phyloP scores from a whole-genome alignment of 495 filamentous ascomycete species.

The Annulohypoxylon maeteangense region DNA sequence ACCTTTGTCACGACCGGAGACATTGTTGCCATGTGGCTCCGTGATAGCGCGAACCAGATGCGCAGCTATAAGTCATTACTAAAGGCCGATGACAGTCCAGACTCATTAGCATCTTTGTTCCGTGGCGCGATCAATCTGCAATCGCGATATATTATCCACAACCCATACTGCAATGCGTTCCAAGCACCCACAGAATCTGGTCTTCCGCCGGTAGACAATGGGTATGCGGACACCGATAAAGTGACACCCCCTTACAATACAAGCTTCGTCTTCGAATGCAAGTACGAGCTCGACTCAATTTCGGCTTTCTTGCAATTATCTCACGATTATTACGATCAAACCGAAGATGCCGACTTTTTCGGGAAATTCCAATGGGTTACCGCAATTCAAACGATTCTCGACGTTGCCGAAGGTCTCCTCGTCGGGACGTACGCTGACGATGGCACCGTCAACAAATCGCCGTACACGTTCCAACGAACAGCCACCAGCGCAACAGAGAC shows the following conservation, averaged over 20 bases:
- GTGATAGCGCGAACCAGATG: constrained; percentile 75
- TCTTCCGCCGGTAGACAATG: constrained; percentile 54
- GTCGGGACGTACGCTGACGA: constrained; percentile 66
- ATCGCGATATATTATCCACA: constrained; percentile 66
- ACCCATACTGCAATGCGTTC: constrained; percentile 74
- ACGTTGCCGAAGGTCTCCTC: constrained; percentile 61
- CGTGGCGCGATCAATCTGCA: constrained; percentile 75
- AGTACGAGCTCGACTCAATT: constrained; percentile 75
- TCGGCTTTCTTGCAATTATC: constrained; percentile 72
- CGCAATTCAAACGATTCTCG: constrained; percentile 61
- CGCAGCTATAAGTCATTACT: constrained; percentile 70
- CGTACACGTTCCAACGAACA: constrained; percentile 67
- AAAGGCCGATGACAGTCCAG: constrained; percentile 52
- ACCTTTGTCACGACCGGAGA: constrained; percentile 67
- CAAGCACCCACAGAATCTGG: constrained; percentile 68
- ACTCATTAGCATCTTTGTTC: constrained; percentile 68
- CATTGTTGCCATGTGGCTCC: constrained; percentile 79
- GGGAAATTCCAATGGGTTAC: constrained; percentile 63
- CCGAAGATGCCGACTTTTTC: constrained; percentile 68
- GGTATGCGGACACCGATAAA: constrained; percentile 41
- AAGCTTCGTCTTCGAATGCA: constrained; percentile 60
- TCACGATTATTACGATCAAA: constrained; percentile 67
- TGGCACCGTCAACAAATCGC: constrained; percentile 60
- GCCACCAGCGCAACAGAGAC: constrained; percentile 69
- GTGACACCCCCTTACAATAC: constrained; percentile 43